Evolutionary conservation across 2,329 filamentous ascomycete genomes (phyloP).

Genomic region (Lasiodiplodia hormozganensis): DNA sequence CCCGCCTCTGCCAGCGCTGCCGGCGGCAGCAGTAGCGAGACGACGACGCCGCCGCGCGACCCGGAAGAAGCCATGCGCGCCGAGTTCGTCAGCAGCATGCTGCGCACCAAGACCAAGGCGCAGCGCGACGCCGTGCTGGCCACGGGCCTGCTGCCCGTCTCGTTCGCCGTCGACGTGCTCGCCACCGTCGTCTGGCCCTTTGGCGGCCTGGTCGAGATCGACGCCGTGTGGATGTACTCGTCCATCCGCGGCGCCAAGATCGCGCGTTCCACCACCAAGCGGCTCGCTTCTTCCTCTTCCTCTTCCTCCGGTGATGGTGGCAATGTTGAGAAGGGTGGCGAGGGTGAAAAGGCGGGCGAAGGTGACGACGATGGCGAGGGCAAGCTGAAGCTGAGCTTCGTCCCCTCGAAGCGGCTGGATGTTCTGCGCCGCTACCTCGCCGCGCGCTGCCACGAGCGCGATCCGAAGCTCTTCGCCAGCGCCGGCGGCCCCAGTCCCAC

Average conservation of each 20-base stretch:
- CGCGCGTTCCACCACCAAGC: conserved; percentile 48
- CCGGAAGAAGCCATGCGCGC: conserved; percentile 45
- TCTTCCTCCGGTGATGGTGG: not conserved
- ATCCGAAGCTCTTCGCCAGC: conserved; percentile 45
- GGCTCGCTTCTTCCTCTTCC: conserved; percentile 36
- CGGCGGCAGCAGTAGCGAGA: conserved; percentile 3
- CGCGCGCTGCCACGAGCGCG: conserved; percentile 46
- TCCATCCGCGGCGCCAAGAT: conserved; percentile 55
- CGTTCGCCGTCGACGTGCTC: conserved; percentile 45
- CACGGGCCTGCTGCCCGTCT: conserved; percentile 48
- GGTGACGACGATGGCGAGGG: conserved; percentile 27
- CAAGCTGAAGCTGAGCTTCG: conserved; percentile 47
- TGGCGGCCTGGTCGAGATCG: conserved; percentile 46
- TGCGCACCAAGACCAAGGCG: conserved; percentile 51
- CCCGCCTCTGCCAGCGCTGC: not conserved
- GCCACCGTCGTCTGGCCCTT: conserved; percentile 47
- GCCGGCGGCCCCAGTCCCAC: conserved; percentile 37
- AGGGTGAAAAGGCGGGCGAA: not conserved
- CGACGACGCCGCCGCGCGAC: conserved; percentile 32
- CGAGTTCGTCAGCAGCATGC: conserved; percentile 52
- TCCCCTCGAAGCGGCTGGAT: conserved; percentile 44
- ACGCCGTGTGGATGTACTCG: conserved; percentile 46
- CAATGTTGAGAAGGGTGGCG: too few species aligned
- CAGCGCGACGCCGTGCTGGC: conserved; percentile 52
- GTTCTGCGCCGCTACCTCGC: conserved; percentile 49